A percentile compares a stretch with the other conserved stretches of the same genome.
These are phyloP conservation scores for Aphanocladium album DNA, from an alignment of 2,329 filamentous ascomycete species.

Conservation along the genomic window DNA sequence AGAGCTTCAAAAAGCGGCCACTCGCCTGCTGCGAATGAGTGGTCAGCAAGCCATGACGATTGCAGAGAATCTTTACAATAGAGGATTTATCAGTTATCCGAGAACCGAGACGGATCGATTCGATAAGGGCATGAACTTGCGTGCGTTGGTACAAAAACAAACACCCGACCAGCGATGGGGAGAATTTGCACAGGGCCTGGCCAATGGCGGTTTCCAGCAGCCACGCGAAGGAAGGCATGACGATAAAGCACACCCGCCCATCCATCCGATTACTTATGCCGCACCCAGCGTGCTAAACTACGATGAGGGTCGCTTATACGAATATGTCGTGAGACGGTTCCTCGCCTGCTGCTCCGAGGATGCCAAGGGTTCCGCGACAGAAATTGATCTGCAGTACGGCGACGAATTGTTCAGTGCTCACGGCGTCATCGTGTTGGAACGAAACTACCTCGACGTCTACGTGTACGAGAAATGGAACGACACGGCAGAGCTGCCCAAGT, in stretches of 20 bases:
- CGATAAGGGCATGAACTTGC: conserved; percentile 81
- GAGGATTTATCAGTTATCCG: conserved; percentile 95
- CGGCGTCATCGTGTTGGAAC: conserved; percentile 77
- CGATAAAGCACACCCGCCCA: conserved; percentile 95
- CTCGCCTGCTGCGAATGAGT: conserved; percentile 80
- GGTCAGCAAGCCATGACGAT: conserved; percentile 85
- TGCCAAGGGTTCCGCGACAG: conserved; percentile 78
- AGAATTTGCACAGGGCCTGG: conserved; percentile 67
- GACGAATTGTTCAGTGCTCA: conserved; percentile 76
- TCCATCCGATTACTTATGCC: conserved; percentile 89
- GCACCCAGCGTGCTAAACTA: conserved; percentile 57
- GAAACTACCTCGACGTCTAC: conserved; percentile 94
- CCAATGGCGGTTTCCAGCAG: conserved; percentile 71
- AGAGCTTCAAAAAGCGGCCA: conserved; percentile 93
- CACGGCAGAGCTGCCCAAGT: conserved; percentile 74
- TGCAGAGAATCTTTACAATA: conserved; percentile 85
- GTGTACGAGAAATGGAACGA: conserved; percentile 96
- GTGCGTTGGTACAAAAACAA: conserved; percentile 77
- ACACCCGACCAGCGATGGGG: conserved; percentile 74
- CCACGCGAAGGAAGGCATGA: conserved; percentile 83
- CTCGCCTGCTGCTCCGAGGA: conserved; percentile 95
- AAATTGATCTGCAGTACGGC: conserved; percentile 80
- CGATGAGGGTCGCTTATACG: conserved; percentile 75
- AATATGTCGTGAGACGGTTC: conserved; percentile 88
- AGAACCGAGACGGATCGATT: conserved; percentile 97